Base-by-base conservation (phyloP, 257 asterid species). In the Solanum habrochaites region DNA sequence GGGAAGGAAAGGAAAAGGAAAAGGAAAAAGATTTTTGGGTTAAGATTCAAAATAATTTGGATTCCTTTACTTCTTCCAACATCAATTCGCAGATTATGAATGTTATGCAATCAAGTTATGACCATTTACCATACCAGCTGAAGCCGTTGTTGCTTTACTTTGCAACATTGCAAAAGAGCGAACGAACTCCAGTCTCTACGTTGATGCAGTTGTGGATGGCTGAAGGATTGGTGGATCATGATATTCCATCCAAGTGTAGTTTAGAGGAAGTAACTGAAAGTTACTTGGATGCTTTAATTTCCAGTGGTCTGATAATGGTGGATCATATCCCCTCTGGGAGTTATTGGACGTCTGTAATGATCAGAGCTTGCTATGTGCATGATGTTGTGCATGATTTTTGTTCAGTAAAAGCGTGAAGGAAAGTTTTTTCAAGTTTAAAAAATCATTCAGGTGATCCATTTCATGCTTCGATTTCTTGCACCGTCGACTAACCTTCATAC, bases 141-240 rank as follows among this genome's bases (percentile, higher is more conserved):
- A 89, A 77, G 88, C 91, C 88, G 11, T 88, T 91, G 37, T 87
- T 91, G 74, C 93, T 91, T 64, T 91, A 91, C 60, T 87, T 91
- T 16, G 88, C 82, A 62, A 82, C 70, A 23, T 87, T 80, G 87
- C 42, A 31, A 14, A 84, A 85, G 71, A 52, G 20, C 37, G 40
- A 23, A 43, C 72, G 86, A 82, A 91, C 90, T 49, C 62, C 86
- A 47, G 88, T 43, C 4, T 14, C 21, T 14, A 49, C 83, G 71
- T 85, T 89, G 89, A 82, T 60, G 18, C 78, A 83, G 5, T 35
- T 87, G 14, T 89, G 90, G 92, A 64, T 88, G 4, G 89, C 93
- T 1, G 91, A 90, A 87, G 93, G 93, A 6, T 91, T 88, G 15
- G 21, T 91, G 40, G 27, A 72, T 32, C 40, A 86, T 70, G 60